Conservation (phyloP, 257 asterid species). For the Anisodus tanguticus region DNA sequence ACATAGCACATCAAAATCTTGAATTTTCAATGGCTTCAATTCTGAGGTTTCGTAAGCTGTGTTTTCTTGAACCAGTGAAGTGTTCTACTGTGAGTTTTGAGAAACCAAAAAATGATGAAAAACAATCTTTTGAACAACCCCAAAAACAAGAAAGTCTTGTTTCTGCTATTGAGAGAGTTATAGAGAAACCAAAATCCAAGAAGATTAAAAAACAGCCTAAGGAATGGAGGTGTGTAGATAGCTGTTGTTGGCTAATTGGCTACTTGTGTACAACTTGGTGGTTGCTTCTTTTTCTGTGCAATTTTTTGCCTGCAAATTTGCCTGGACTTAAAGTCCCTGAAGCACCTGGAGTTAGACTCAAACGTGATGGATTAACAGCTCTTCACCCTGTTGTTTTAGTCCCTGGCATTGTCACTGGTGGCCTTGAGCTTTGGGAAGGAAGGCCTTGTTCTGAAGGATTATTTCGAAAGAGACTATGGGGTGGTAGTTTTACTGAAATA, state of each 20-base stretch:
- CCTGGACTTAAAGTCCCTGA: conserved; percentile 54
- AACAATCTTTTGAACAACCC: conserved; percentile 9
- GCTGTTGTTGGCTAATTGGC: conserved; percentile 71
- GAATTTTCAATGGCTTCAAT: conserved; percentile 47
- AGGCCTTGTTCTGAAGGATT: conserved; percentile 81
- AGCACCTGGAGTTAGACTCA: conserved; percentile 65
- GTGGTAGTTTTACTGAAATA: conserved; percentile 76
- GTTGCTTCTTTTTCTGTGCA: conserved; percentile 58
- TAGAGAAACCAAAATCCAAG: conserved; percentile 27
- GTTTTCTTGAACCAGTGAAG: conserved; percentile 59
- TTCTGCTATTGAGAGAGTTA: conserved; percentile 16
- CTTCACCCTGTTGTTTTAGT: conserved; percentile 80
- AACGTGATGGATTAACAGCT: conserved; percentile 59
- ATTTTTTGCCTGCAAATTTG: conserved; percentile 54
- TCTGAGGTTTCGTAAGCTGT: conserved; percentile 70
- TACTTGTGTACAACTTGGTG: conserved; percentile 78
- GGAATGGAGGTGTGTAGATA: conserved; percentile 72
- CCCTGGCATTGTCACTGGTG: conserved; percentile 95
- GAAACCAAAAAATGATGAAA: conserved; percentile 30
- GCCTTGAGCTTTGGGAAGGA: conserved; percentile 97
- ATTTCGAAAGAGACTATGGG: conserved; percentile 85
- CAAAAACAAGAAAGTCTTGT: neutral
- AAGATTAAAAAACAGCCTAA: conserved; percentile 39
- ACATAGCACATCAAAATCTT: neutral
- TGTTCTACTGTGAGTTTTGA: conserved; percentile 28